These are phyloP conservation scores for Inga leiocalycina DNA, from an alignment of 306 rosid genomes.

Conservation along the genomic window DNA sequence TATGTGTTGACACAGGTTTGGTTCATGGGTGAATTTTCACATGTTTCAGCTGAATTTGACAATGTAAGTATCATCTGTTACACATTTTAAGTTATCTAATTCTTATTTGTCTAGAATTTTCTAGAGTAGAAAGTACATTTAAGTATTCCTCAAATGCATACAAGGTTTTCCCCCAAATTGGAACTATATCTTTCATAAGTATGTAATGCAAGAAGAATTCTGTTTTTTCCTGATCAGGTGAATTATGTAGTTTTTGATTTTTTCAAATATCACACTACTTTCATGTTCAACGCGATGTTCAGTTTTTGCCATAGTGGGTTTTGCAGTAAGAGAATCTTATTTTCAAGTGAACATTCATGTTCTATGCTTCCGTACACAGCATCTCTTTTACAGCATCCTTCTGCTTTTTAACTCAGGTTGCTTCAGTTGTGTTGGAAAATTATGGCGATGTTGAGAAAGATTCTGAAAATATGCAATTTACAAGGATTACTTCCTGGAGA, in stretches of 20 bases:
- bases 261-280: neutral
- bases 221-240: slow-evolving; percentile 5
- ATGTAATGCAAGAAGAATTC: neutral
- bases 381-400: slow-evolving; percentile 26
- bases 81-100: neutral
- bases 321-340: slow-evolving; percentile 3
- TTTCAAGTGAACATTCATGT: slow-evolving; percentile 14
- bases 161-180: slow-evolving; percentile 3
- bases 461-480: slow-evolving; percentile 33
- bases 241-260: slow-evolving; percentile 2
- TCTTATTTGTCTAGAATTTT: neutral
- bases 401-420: slow-evolving; percentile 48
- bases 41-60: no score
- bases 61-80: slow-evolving; percentile 35
- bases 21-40: no score
- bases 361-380: slow-evolving; percentile 10
- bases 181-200: slow-evolving; percentile 25
- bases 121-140: neutral
- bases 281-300: slow-evolving; percentile 8
- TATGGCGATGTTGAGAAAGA: slow-evolving; percentile 46
- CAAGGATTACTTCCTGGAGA: slow-evolving; percentile 56
- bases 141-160: slow-evolving; percentile 16
- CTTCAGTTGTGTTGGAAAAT: slow-evolving; percentile 71
- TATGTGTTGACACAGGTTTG: no score
- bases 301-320: slow-evolving; percentile 1